Evolutionary conservation across 106 monocot species (phyloP), one percentile per base, ranked within the genome.

Genomic region (Acorus calamus): DNA sequence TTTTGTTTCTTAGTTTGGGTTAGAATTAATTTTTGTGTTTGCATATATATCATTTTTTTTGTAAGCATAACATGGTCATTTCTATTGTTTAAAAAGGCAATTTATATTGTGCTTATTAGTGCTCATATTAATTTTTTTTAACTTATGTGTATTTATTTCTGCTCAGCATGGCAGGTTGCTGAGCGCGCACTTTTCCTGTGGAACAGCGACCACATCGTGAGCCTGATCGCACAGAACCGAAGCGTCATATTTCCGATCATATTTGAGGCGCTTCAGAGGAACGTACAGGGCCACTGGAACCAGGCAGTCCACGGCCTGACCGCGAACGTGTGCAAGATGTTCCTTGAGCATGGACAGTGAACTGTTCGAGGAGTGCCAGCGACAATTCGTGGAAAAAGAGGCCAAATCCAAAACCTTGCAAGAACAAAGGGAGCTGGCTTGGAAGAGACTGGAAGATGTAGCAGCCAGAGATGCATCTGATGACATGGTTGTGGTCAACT

Each of bases 161-260:
- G 28, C 28, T 28, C 28, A 1, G 28, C 14, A 3, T 62, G 54
- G 28, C 85, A 86, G 85, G 85, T 86, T 50, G 81, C 81, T 12
- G 86, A 86, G 50, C 71, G 86, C 0, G 50, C 86, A 0, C 61
- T 86, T 11, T 86, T 82, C 45, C 55, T 86, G 42, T 86, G 86
- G 86, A 82, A 86, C 71, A 86, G 76, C n/a, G 86, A 86, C 42
- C 86, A 86, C 50, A 74, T 86, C 43, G 86, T 86, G 46, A 64
- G 73, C 66, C 59, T 86, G 46, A 86, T 86, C 49, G 86, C 86
- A 13, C 86, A 82, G 49, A 86, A 86, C 47, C 82, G 86, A 1
- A 47, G 46, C 42, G 67, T 64, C 4, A 74, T 86, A 7, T 74
- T 86, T 53, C 86, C 86, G 3, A 79, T 86, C 44, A 86, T 86